Percentiles rank a stretch among this genome's conserved stretches.
Conservation (phyloP, 2,329 filamentous ascomycete species). For the Fusarium subtropicale region DNA sequence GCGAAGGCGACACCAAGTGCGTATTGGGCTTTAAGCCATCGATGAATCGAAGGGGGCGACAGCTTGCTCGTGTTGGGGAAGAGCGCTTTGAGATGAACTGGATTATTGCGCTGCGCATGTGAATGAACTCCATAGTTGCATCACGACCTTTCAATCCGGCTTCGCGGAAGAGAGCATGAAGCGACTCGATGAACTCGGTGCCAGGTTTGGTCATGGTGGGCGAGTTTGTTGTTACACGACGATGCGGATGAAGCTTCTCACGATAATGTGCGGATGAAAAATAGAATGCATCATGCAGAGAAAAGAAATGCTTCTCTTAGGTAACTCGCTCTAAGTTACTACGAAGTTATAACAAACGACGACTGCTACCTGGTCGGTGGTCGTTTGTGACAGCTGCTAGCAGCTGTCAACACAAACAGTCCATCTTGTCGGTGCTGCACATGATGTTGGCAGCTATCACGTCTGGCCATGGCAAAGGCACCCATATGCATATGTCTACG, state of each 20-base stretch:
- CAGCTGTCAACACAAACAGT: neutral
- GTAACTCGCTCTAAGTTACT: neutral
- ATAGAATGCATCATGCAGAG: neutral
- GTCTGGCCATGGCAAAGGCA: neutral
- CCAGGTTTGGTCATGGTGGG: neutral
- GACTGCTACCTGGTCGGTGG: neutral
- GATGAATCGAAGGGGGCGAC: conserved; percentile 35
- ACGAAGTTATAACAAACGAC: neutral
- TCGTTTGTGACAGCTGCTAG: neutral
- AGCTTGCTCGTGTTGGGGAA: conserved; percentile 28
- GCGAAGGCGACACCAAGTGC: conserved; percentile 18
- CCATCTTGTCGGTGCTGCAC: neutral
- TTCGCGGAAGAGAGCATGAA: conserved; percentile 40
- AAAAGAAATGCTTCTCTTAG: neutral
- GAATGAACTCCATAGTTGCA: conserved; percentile 25
- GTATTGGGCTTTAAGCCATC: conserved; percentile 34
- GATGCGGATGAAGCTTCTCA: neutral
- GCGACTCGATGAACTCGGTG: conserved; percentile 31
- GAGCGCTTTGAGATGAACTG: conserved; percentile 17
- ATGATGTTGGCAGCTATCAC: neutral
- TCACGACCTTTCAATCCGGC: conserved; percentile 11
- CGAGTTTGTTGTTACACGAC: neutral
- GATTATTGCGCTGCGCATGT: conserved; percentile 27
- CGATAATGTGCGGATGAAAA: neutral
- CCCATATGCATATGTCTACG: neutral